Evolutionary conservation across 177 flowering plant species (phyloP).

Genomic region (Telopea speciosissima): DNA sequence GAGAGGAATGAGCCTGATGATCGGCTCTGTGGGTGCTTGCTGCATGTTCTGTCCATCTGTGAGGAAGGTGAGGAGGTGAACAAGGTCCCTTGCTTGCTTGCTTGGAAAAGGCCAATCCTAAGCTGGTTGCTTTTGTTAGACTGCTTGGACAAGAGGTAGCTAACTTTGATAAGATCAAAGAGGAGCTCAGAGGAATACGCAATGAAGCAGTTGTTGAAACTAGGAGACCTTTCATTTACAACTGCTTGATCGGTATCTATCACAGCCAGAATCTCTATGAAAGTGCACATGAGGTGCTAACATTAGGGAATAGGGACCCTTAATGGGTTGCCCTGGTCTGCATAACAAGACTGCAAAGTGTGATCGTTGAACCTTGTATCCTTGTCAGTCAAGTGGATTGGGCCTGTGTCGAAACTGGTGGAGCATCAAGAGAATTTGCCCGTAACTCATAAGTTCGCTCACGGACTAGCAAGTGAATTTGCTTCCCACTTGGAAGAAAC

Average conservation of each 20-base stretch:
- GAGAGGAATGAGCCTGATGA: slow-evolving; percentile 70
- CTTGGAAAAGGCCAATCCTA: slow-evolving; percentile 55
- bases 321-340: slow-evolving; percentile 65
- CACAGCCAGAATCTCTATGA: slow-evolving; percentile 37
- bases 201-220: slow-evolving; percentile 45
- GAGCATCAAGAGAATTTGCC: slow-evolving; percentile 61
- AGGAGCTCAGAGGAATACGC: slow-evolving; percentile 51
- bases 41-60: slow-evolving; percentile 71
- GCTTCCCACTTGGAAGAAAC: slow-evolving; percentile 61
- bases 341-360: too few relatives aligned
- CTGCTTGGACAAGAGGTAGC: slow-evolving; percentile 34
- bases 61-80: slow-evolving; percentile 38
- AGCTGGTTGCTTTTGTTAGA: slow-evolving; percentile 45
- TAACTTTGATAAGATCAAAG: slow-evolving; percentile 44
- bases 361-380: slow-evolving; percentile 80
- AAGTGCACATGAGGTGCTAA: slow-evolving; percentile 78
- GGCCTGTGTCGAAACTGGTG: slow-evolving; percentile 38
- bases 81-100: slow-evolving; percentile 59
- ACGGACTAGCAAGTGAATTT: slow-evolving; percentile 58
- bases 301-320: slow-evolving; percentile 74
- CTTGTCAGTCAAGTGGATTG: slow-evolving; percentile 85
- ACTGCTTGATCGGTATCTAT: slow-evolving; percentile 64
- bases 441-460: slow-evolving; percentile 72
- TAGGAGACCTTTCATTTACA: slow-evolving; percentile 80
- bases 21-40: slow-evolving; percentile 73